These are phyloP conservation scores for Crinitomyces ghanaensis DNA, from an alignment of 805 yeast genomes.

Conservation along the genomic window DNA sequence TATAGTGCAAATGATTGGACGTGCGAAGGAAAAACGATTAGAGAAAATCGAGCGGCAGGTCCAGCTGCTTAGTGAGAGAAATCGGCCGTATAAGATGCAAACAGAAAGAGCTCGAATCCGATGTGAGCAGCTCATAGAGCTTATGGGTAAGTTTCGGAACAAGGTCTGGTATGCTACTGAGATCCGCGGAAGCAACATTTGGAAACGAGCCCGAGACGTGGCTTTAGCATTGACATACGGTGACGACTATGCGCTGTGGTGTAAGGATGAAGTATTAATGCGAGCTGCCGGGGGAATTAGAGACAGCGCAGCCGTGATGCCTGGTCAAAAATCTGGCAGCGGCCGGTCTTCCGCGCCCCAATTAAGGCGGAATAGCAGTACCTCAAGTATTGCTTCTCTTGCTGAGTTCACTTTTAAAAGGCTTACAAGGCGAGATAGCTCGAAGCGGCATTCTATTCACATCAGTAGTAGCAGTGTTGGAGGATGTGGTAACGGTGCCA, in stretches of 20 bases:
- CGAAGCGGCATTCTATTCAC: constrained; percentile 20
- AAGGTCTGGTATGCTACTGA: constrained; percentile 21
- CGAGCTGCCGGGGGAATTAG: too few species aligned
- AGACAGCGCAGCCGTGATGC: too few species aligned
- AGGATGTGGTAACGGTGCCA: too few species aligned
- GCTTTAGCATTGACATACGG: constrained; percentile 14
- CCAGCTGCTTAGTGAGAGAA: constrained; percentile 6
- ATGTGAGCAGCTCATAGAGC: constrained; percentile 7
- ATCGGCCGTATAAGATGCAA: constrained; percentile 10
- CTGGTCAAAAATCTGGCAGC: too few species aligned
- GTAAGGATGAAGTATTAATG: too few species aligned
- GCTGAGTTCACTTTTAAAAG: constrained; percentile 16
- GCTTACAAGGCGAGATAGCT: constrained; percentile 15
- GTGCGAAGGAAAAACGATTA: constrained; percentile 8
- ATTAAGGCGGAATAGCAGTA: constrained; percentile 16
- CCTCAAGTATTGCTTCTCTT: constrained; percentile 14
- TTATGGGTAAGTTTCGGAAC: constrained; percentile 13
- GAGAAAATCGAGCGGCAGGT: constrained; percentile 7
- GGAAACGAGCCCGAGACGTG: constrained; percentile 19
- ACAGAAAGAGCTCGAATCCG: constrained; percentile 5
- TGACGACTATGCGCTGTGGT: neutral
- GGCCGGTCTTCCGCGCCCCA: constrained; percentile 1
- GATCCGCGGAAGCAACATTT: constrained; percentile 14
- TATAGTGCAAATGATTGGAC: constrained; percentile 8
- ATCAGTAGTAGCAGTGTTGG: too few species aligned